phyloP scores from a whole-genome alignment of 805 yeast species.

The Candida argentea region DNA sequence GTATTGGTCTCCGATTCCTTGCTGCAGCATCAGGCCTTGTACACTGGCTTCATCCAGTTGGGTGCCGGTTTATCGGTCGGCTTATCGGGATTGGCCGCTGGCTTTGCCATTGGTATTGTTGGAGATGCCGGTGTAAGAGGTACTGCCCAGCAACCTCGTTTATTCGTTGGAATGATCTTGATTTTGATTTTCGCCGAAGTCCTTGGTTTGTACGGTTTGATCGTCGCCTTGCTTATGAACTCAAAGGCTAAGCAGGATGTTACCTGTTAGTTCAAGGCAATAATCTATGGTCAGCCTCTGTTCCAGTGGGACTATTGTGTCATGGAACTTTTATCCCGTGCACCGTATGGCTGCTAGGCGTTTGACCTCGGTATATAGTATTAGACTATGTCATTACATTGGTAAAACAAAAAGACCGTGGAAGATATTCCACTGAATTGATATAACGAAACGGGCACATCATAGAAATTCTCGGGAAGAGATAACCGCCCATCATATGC shows the following conservation, averaged over 20 bases:
- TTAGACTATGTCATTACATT: too few relatives aligned
- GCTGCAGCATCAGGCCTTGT: slow-evolving; percentile 83
- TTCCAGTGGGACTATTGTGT: too few relatives aligned
- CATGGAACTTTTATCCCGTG: too few relatives aligned
- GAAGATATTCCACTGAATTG: too few relatives aligned
- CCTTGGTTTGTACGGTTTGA: slow-evolving; percentile 94
- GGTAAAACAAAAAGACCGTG: too few relatives aligned
- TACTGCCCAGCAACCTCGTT: slow-evolving; percentile 95
- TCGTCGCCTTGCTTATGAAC: slow-evolving; percentile 95
- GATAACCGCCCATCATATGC: too few relatives aligned
- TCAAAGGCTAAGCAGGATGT: slow-evolving; percentile 95
- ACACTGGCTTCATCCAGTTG: slow-evolving; percentile 94
- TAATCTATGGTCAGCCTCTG: too few relatives aligned
- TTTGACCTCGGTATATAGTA: too few relatives aligned
- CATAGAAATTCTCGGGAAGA: too few relatives aligned
- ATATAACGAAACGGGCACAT: too few relatives aligned
- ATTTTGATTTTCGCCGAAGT: slow-evolving; percentile 98
- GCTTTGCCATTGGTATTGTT: slow-evolving; percentile 98
- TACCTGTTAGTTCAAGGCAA: slow-evolving; percentile 63
- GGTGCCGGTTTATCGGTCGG: slow-evolving; percentile 99
- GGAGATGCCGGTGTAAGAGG: slow-evolving; percentile 99
- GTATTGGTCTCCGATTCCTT: slow-evolving; percentile 87
- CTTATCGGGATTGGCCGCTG: slow-evolving; percentile 94
- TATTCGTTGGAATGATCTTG: slow-evolving; percentile 96
- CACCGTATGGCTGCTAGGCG: too few relatives aligned